phyloP scores from a whole-genome alignment of 441 rosid genomes.

The Brassica balearica region DNA sequence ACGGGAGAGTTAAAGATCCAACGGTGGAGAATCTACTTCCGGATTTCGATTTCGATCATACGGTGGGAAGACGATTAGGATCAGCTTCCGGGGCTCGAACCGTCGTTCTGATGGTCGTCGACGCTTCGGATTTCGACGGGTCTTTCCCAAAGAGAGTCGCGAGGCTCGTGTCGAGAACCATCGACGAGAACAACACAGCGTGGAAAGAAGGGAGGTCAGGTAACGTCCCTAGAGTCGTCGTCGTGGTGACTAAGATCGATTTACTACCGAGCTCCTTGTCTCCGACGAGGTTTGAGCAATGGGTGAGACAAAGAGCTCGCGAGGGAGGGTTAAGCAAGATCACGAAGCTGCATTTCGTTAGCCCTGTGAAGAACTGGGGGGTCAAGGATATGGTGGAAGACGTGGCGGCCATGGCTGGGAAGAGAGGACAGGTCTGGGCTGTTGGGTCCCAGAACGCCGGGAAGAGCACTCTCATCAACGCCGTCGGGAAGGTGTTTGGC shows the following conservation, averaged over 20 bases:
- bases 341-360: constrained; percentile 83
- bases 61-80: constrained; percentile 75
- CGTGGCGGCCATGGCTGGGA: constrained; percentile 70
- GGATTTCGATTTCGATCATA: constrained; percentile 87
- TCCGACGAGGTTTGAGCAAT: constrained; percentile 76
- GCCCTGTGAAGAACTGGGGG: constrained; percentile 87
- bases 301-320: constrained; percentile 88
- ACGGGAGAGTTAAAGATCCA: constrained; percentile 89
- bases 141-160: constrained; percentile 85
- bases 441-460: constrained; percentile 91
- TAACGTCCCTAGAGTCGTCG: constrained; percentile 76
- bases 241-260: constrained; percentile 90
- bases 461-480: constrained; percentile 88
- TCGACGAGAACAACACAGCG: constrained; percentile 68
- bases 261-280: constrained; percentile 76
- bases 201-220: constrained; percentile 93
- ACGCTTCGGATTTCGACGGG: constrained; percentile 90
- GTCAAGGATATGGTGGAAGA: constrained; percentile 80
- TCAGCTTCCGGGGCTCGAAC: constrained; percentile 72
- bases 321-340: constrained; percentile 76
- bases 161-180: constrained; percentile 66
- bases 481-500: constrained; percentile 63
- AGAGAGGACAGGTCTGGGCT: constrained; percentile 91
- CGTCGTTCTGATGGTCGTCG: constrained; percentile 83
- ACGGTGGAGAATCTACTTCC: constrained; percentile 85